phyloP scores from a whole-genome alignment of 164 flowering plant species.

The Piper longum region DNA sequence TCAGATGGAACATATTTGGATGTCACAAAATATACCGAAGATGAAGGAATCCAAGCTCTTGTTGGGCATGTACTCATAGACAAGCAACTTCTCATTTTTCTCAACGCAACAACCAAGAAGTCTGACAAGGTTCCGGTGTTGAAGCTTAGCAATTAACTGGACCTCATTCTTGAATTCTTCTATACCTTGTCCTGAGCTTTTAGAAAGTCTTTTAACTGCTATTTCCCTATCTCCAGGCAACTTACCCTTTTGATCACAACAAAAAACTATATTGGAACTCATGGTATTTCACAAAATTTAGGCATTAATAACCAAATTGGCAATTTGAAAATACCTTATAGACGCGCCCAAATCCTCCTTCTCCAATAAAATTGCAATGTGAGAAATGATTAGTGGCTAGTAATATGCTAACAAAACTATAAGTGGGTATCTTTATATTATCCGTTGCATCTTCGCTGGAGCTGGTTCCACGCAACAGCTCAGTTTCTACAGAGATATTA shows the following conservation, averaged over 20 bases:
- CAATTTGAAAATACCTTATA: slow-evolving; percentile 1
- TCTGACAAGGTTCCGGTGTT: slow-evolving; percentile 37
- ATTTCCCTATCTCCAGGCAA: slow-evolving; percentile 5
- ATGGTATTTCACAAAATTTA: background rate
- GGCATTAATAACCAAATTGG: background rate
- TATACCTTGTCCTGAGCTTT: slow-evolving; percentile 20
- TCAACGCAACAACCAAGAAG: slow-evolving; percentile 31
- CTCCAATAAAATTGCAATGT: slow-evolving; percentile 1
- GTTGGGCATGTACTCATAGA: slow-evolving; percentile 42
- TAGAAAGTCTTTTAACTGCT: slow-evolving; percentile 25
- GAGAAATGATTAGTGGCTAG: slow-evolving; percentile 3
- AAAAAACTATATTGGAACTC: background rate
- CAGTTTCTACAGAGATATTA: background rate
- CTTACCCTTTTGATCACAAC: background rate
- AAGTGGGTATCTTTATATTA: background rate
- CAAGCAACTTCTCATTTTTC: slow-evolving; percentile 21
- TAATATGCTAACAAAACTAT: background rate
- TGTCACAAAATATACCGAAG: slow-evolving; percentile 10
- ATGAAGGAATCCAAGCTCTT: slow-evolving; percentile 26
- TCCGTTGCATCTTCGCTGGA: background rate
- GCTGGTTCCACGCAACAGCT: background rate
- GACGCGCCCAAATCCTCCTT: slow-evolving; percentile 7
- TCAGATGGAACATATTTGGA: too few relatives aligned
- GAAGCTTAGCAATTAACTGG: slow-evolving; percentile 22
- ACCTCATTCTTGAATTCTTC: slow-evolving; percentile 30